These are phyloP conservation scores for Aspergillus quadricinctus DNA, from an alignment of 2,329 filamentous ascomycete species.

Conservation along the genomic window DNA sequence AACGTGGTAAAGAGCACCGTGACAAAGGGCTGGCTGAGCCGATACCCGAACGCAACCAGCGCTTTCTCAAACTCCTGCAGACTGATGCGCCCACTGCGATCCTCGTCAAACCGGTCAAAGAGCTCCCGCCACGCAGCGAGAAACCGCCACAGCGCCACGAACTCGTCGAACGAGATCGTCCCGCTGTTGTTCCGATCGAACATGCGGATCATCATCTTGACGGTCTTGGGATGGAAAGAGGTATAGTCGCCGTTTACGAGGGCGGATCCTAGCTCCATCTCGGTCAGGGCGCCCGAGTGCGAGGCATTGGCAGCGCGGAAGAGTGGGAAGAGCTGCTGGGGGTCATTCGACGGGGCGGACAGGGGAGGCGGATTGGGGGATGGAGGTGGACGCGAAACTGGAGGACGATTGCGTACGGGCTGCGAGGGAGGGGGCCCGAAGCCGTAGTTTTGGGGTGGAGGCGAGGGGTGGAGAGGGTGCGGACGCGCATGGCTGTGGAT, in stretches of 20 bases:
- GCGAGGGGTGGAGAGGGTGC: conserved; percentile 39
- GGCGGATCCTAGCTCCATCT: conserved; percentile 79
- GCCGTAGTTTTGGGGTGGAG: conserved; percentile 45
- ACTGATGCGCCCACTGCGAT: conserved; percentile 81
- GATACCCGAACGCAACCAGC: conserved; percentile 87
- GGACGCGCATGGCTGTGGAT: conserved; percentile 23
- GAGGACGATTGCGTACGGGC: conserved; percentile 52
- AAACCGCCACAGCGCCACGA: conserved; percentile 95
- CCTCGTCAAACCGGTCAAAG: conserved; percentile 91
- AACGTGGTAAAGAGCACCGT: conserved; percentile 82
- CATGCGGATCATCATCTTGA: conserved; percentile 99
- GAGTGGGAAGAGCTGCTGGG: conserved; percentile 67
- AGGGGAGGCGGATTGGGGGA: conserved; percentile 55
- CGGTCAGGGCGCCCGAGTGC: conserved; percentile 77
- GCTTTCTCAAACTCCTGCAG: conserved; percentile 85
- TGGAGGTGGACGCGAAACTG: conserved; percentile 60
- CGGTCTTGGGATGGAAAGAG: conserved; percentile 86
- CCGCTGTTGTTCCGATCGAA: conserved; percentile 90
- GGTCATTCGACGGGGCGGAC: conserved; percentile 48
- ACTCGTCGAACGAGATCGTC: conserved; percentile 90
- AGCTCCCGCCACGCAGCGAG: conserved; percentile 88
- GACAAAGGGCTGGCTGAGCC: conserved; percentile 78
- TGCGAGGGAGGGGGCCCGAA: conserved; percentile 48
- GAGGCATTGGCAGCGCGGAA: conserved; percentile 82
- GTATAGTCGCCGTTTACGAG: conserved; percentile 97